Percentiles rank a stretch among this genome's conserved stretches.
Conservation (phyloP, 108 stramenopile genomes). For the Licmophora abbreviata region DNA sequence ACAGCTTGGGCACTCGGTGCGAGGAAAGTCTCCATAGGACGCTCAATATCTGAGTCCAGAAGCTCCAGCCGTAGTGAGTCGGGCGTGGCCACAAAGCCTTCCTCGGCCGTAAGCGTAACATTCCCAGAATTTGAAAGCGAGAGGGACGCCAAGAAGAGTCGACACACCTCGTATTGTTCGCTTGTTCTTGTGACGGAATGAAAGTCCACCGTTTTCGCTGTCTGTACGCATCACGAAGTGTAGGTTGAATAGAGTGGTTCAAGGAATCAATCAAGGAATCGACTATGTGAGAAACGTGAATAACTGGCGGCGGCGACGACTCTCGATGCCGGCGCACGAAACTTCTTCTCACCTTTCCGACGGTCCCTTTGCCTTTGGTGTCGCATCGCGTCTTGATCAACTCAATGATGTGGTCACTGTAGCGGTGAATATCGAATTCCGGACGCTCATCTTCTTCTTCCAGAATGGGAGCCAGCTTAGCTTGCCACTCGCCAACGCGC, state of each 20-base stretch:
- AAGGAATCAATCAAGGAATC: neutral
- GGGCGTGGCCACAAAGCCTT: slow-evolving; percentile 20
- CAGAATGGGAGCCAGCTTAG: slow-evolving; percentile 77
- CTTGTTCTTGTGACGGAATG: slow-evolving; percentile 19
- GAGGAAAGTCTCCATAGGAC: slow-evolving; percentile 69
- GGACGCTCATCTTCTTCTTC: slow-evolving; percentile 78
- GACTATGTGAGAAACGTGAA: neutral
- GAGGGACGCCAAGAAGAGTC: slow-evolving; percentile 89
- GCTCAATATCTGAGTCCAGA: slow-evolving; percentile 32
- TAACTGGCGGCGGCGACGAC: neutral
- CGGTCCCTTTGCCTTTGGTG: slow-evolving; percentile 9
- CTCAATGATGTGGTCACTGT: slow-evolving; percentile 57
- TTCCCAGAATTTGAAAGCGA: slow-evolving; percentile 93
- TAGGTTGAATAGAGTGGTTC: neutral
- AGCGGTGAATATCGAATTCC: slow-evolving; percentile 87
- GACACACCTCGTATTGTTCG: slow-evolving; percentile 87
- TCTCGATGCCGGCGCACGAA: neutral
- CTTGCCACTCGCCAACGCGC: slow-evolving; percentile 86
- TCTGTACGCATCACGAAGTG: no score
- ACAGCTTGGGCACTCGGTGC: slow-evolving; percentile 63
- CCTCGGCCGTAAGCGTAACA: slow-evolving; percentile 47
- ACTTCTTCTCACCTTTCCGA: slow-evolving; percentile 20
- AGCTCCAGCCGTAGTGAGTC: slow-evolving; percentile 68
- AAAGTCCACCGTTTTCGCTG: slow-evolving; percentile 25
- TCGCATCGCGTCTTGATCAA: slow-evolving; percentile 19